Conservation (phyloP, 177 flowering plant species). For the Tripterygium wilfordii region DNA sequence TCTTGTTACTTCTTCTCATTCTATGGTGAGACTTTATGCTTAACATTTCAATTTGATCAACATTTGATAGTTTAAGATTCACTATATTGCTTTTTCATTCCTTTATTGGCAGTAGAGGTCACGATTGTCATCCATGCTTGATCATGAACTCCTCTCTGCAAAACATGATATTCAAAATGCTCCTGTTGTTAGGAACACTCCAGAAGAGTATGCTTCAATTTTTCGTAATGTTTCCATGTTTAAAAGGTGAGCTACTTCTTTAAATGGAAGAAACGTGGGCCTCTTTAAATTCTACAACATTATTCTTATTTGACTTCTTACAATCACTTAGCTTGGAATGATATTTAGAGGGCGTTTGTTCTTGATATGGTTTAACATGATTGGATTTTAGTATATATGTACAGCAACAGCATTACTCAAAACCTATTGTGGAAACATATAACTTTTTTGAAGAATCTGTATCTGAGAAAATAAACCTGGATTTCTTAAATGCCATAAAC, state of each 20-base stretch:
- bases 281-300: too few relatives aligned
- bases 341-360: too few relatives aligned
- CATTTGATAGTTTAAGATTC: background rate
- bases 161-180: conserved; percentile 43
- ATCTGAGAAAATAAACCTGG: too few relatives aligned
- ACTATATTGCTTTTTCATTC: conserved; percentile 3
- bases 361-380: too few relatives aligned
- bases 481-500: too few relatives aligned
- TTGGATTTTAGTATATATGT: too few relatives aligned
- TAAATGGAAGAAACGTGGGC: too few relatives aligned
- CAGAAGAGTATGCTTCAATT: conserved; percentile 33
- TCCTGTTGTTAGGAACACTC: conserved; percentile 21
- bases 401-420: too few relatives aligned
- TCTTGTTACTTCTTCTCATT: conserved; percentile 18
- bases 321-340: too few relatives aligned
- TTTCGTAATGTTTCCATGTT: conserved; percentile 52
- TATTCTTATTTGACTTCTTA: too few relatives aligned
- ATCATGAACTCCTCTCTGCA: conserved; percentile 46
- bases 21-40: conserved; percentile 22
- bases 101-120: conserved; percentile 26
- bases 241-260: conserved; percentile 27
- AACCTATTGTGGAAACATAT: too few relatives aligned
- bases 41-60: conserved; percentile 3
- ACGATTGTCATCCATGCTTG: conserved; percentile 36
- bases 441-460: too few relatives aligned